A percentile compares a stretch with the other conserved stretches of the same genome.
Conservation (phyloP, 345 rosid genomes). For the Corchorus capsularis region DNA sequence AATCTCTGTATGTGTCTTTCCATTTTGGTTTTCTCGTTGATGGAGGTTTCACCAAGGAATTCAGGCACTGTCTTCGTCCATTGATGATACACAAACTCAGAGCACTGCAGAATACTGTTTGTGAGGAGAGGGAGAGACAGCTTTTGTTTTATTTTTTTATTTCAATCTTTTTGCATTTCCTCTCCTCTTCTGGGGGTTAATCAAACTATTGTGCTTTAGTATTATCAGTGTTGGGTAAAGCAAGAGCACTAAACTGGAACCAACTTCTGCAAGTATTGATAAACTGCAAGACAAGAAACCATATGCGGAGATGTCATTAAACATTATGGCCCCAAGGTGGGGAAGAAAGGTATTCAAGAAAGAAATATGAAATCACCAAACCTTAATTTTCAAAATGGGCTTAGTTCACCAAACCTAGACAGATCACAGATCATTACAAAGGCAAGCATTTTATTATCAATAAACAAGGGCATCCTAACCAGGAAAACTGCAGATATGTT, state of each 20-base stretch:
- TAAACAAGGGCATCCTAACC: too few relatives aligned
- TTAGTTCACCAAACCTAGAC: too few relatives aligned
- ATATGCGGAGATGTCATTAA: not conserved
- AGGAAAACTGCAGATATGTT: too few relatives aligned
- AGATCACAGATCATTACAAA: too few relatives aligned
- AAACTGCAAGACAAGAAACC: conserved; percentile 11
- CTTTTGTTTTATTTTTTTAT: not conserved
- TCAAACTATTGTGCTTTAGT: not conserved
- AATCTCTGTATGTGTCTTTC: conserved; percentile 59
- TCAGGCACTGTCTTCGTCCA: not conserved
- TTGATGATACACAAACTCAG: not conserved
- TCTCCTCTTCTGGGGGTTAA: not conserved
- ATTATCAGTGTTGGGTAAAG: not conserved
- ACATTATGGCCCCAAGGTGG: not conserved
- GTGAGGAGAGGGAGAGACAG: not conserved
- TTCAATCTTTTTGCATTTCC: not conserved
- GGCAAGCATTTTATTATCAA: too few relatives aligned
- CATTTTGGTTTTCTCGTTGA: conserved; percentile 37
- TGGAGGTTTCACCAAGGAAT: not conserved
- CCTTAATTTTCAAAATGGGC: too few relatives aligned
- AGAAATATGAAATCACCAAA: too few relatives aligned
- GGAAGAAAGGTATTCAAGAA: too few relatives aligned
- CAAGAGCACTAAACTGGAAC: not conserved
- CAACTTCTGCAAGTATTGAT: too few relatives aligned
- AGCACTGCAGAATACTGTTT: not conserved